Evolutionary conservation across 176 grass and related monocot genomes (phyloP).

Genomic region (Echinochloa phyllopogon): DNA sequence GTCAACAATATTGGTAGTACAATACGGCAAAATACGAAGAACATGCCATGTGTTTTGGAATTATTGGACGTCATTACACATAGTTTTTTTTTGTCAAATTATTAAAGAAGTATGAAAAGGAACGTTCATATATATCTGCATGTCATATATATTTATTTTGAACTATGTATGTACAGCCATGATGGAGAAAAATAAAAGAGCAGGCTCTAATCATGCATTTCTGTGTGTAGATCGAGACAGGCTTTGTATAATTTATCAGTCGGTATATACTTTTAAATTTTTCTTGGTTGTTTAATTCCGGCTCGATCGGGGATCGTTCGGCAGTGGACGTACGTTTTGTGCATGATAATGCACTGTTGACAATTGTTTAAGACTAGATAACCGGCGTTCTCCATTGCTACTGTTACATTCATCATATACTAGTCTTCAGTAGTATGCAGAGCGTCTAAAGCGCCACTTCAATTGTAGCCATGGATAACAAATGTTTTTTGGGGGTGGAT

Average conservation of each 20-base stretch:
- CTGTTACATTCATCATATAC: constrained; percentile 28
- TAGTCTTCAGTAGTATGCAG: too few relatives aligned
- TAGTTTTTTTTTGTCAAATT: neutral
- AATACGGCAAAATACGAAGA: constrained; percentile 6
- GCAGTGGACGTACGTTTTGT: neutral
- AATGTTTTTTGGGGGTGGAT: too few relatives aligned
- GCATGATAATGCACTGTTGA: neutral
- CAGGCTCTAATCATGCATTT: neutral
- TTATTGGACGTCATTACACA: neutral
- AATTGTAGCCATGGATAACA: constrained; percentile 13
- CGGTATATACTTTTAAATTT: neutral
- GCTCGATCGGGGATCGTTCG: neutral
- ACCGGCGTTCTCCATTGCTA: neutral
- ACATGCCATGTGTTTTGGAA: neutral
- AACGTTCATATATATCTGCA: constrained; percentile 14
- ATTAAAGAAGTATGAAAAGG: neutral
- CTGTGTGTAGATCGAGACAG: neutral
- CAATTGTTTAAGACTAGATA: neutral
- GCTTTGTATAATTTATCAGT: neutral
- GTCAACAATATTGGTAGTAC: neutral
- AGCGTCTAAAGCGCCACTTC: neutral
- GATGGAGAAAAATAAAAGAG: neutral
- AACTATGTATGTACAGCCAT: neutral
- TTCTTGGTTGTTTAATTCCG: neutral
- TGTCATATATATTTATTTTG: constrained; percentile 4